Percentiles rank a stretch among this genome's conserved stretches.
phyloP scores from a whole-genome alignment of 2,329 filamentous ascomycete species.

The Blastomyces silverae region DNA sequence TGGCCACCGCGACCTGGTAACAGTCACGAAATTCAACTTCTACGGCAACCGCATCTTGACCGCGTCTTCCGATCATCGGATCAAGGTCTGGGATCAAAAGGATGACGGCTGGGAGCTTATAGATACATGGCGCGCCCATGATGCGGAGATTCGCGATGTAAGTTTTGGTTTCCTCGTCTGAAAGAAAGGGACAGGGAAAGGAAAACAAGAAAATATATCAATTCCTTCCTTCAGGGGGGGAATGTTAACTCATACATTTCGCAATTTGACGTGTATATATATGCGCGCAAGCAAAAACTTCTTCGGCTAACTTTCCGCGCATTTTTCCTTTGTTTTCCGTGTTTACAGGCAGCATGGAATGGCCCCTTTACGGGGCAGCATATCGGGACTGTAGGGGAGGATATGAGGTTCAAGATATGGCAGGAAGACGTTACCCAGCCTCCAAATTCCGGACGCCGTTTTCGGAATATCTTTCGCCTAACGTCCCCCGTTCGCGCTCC shows the following conservation, averaged over 20 bases:
- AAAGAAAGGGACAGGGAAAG: background rate
- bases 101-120: slow-evolving; percentile 70
- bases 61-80: slow-evolving; percentile 83
- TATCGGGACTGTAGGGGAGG: slow-evolving; percentile 79
- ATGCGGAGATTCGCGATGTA: slow-evolving; percentile 83
- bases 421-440: slow-evolving; percentile 78
- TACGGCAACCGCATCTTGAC: slow-evolving; percentile 90
- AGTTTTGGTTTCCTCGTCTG: slow-evolving; percentile 17
- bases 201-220: background rate
- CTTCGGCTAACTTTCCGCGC: slow-evolving; percentile 22
- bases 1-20: slow-evolving; percentile 58
- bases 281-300: slow-evolving; percentile 12
- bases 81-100: slow-evolving; percentile 78
- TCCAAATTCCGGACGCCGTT: slow-evolving; percentile 66
- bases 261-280: background rate
- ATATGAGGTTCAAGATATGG: slow-evolving; percentile 88
- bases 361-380: slow-evolving; percentile 83
- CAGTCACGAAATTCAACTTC: slow-evolving; percentile 81
- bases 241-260: background rate
- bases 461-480: slow-evolving; percentile 61
- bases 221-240: background rate
- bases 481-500: slow-evolving; percentile 61
- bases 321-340: slow-evolving; percentile 9
- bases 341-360: slow-evolving; percentile 75
- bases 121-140: slow-evolving; percentile 85